Percentiles rank a stretch among this genome's conserved stretches.
Conservation (phyloP, 192 early-diverging fungal species). For the Backusella tarrabulga region DNA sequence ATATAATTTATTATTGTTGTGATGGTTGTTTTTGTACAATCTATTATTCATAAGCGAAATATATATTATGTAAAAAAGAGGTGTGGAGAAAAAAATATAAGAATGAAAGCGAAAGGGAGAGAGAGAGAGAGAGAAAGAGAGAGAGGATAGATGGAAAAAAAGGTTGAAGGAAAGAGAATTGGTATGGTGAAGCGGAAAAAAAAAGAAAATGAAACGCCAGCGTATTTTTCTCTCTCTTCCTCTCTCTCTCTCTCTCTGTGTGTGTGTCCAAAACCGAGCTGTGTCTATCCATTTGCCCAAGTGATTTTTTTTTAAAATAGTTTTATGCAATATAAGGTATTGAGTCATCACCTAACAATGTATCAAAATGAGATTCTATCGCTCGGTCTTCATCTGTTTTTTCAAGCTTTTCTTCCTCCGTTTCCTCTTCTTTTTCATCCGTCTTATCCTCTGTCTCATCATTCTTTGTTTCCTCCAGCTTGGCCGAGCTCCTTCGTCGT, state of each 20-base stretch:
- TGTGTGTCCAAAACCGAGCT: neutral
- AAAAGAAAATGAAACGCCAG: neutral
- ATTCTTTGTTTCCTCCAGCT: neutral
- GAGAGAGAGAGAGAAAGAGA: neutral
- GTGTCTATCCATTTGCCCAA: neutral
- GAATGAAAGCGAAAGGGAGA: neutral
- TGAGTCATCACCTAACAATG: slow-evolving; percentile 14
- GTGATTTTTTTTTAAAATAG: neutral
- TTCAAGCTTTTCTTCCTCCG: neutral
- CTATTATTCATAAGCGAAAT: neutral
- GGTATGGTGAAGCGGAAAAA: neutral
- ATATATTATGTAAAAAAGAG: neutral
- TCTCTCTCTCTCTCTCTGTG: neutral
- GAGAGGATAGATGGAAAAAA: no score
- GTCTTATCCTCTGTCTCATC: neutral
- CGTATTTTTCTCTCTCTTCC: slow-evolving; percentile 1
- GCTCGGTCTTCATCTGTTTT: slow-evolving; percentile 6
- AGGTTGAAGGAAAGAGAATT: neutral
- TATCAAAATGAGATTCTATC: slow-evolving; percentile 24
- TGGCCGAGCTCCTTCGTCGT: slow-evolving; percentile 15
- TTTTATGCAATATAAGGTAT: slow-evolving; percentile 31
- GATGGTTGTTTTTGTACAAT: neutral
- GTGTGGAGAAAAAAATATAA: neutral
- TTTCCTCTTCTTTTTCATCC: neutral
- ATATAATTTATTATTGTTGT: neutral